These are phyloP conservation scores for Pouteria glomerata DNA, from an alignment of 148 eudicot species.

Conservation along the genomic window DNA sequence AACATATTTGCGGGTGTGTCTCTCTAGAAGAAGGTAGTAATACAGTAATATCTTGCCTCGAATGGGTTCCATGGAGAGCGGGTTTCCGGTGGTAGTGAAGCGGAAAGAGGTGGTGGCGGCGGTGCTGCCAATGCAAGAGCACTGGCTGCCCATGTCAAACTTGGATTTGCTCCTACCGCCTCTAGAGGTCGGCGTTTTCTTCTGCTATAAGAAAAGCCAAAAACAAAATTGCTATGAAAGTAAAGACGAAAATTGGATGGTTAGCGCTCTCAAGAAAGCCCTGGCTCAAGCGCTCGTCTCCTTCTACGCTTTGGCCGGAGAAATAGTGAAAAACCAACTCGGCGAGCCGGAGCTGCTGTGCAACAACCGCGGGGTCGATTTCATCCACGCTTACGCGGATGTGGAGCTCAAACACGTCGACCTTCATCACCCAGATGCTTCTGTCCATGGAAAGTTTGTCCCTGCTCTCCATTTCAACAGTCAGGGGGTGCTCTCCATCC, in stretches of 20 bases:
- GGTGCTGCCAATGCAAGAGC: constrained; percentile 6
- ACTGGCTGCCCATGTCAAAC: constrained; percentile 13
- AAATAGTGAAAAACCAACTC: not conserved
- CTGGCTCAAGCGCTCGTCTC: constrained; percentile 1
- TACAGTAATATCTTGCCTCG: no score
- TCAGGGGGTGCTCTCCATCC: constrained; percentile 1
- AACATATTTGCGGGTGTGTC: no score
- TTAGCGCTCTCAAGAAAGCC: constrained; percentile 6
- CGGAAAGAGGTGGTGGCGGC: constrained; percentile 8
- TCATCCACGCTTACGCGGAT: constrained; percentile 3
- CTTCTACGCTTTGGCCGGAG: constrained; percentile 6
- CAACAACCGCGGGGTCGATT: constrained; percentile 8
- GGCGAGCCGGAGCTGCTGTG: constrained; percentile 11
- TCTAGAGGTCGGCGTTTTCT: constrained; percentile 5
- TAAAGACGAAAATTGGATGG: not conserved
- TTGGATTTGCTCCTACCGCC: constrained; percentile 9
- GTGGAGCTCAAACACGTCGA: constrained; percentile 2
- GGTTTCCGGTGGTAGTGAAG: not conserved
- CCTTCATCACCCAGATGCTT: constrained; percentile 1
- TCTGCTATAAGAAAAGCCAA: constrained; percentile 7
- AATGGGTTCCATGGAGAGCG: not conserved
- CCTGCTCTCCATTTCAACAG: not conserved
- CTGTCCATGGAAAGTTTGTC: constrained; percentile 7
- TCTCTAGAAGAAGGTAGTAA: no score
- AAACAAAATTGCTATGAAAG: no score